Base-by-base conservation (phyloP, 2,329 filamentous ascomycete species). In the Magnaporthales sp. region DNA sequence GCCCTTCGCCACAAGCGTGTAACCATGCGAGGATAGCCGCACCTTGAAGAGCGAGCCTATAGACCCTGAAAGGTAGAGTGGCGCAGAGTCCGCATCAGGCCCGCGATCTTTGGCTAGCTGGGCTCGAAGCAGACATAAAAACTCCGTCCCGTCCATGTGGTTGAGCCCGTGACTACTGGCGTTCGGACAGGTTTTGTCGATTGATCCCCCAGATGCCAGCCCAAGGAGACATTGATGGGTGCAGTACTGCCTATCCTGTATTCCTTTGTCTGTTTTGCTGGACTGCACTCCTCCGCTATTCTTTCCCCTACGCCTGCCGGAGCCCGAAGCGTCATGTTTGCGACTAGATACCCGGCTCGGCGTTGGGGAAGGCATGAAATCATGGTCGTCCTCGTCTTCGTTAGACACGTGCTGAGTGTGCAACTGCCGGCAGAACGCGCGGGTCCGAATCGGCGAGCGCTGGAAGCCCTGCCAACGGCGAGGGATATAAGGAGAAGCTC, bases 31-130 rank as follows among this genome's bases (percentile, higher is more conserved):
- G 2, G 73, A 72, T 1, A 80, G 69, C 7, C 74, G 67, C 7
- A 80, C 46, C 69, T 80, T 79, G 69, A 79, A 79, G 63, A 80
- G 72, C 10, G 73, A 70, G 1, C 77, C 74, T 19, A 71, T 30
- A 7, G 72, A 51, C 1, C 76, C 74, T 6, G 70, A 70, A 6
- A 73, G 15, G 66, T 77, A 69, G 24, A 80, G 73, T 0, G 72
- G 74, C 31, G 67, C 58, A 32, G 64, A 72, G 56, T 79, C 71
- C 3, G 74, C 72, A 67, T 77, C 72, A 22, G 9, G 27, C 13
- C 73, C 73, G 62, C 74, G 71, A 63, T 26, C 46, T 58, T n/a
- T 7, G 13, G 54, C 54, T 7, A 58, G 54, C 54, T 58, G 54
- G 22, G 7, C 22, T 2, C 69, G 71, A 11, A 74, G 51, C 9